phyloP scores from a whole-genome alignment of 2,329 filamentous ascomycete genomes.

The Orbilia blumenaviensis region DNA sequence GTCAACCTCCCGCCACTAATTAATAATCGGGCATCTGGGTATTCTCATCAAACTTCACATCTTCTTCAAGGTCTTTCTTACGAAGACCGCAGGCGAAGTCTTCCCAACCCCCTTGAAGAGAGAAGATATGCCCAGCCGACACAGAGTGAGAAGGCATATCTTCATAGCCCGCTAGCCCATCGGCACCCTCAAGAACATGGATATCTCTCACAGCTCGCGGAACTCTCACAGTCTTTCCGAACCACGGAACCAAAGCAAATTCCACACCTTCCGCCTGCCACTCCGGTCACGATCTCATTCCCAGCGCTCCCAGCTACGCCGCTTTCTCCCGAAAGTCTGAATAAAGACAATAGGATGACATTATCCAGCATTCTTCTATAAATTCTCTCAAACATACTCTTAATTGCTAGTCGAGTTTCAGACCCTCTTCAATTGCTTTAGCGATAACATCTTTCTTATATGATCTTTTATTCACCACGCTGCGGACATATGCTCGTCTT shows the following conservation, averaged over 20 bases:
- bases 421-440: conserved; percentile 54
- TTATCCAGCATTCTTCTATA: conserved; percentile 48
- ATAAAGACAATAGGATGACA: conserved; percentile 51
- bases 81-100: conserved; percentile 50
- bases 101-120: conserved; percentile 50
- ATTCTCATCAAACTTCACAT: conserved; percentile 51
- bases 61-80: conserved; percentile 20
- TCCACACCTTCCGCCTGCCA: conserved; percentile 21
- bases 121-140: conserved; percentile 39
- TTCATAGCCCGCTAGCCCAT: conserved; percentile 10
- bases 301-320: conserved; percentile 40
- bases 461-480: not conserved
- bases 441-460: conserved; percentile 54
- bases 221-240: conserved; percentile 47
- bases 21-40: conserved; percentile 46
- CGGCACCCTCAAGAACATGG: conserved; percentile 52
- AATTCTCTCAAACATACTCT: conserved; percentile 42
- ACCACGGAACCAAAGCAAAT: conserved; percentile 36
- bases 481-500: not conserved
- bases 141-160: conserved; percentile 18
- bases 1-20: conserved; percentile 56
- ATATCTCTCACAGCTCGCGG: conserved; percentile 48
- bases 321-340: conserved; percentile 29
- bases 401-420: conserved; percentile 54
- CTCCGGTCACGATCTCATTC: conserved; percentile 27